phyloP scores from a whole-genome alignment of 805 yeast species.

The Wickerhamomyces ciferrii region DNA sequence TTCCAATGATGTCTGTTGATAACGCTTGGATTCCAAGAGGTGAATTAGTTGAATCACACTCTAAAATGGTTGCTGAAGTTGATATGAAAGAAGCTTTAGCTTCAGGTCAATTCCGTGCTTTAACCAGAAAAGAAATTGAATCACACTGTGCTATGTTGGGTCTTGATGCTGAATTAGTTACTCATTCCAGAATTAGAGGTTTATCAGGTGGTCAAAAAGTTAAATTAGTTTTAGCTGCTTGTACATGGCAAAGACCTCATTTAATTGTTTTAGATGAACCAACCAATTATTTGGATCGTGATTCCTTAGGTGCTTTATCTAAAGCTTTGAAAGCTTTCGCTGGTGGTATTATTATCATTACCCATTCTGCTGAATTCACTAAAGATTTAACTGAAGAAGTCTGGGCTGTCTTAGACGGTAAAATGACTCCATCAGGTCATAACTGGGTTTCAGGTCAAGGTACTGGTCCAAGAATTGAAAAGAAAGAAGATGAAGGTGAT shows the following conservation, averaged over 20 bases:
- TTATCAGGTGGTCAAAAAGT: slow-evolving; percentile 99
- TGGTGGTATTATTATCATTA: slow-evolving; percentile 99
- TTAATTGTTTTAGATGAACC: slow-evolving; percentile 99
- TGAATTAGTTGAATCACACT: slow-evolving; percentile 93
- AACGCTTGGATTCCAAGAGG: slow-evolving; percentile 99
- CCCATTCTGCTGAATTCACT: slow-evolving; percentile 99
- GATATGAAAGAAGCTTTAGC: slow-evolving; percentile 99
- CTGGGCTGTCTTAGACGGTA: slow-evolving; percentile 99
- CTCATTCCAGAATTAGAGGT: slow-evolving; percentile 99
- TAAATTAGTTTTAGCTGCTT: slow-evolving; percentile 98
- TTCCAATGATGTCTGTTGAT: slow-evolving; percentile 99
- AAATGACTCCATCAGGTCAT: slow-evolving; percentile 99
- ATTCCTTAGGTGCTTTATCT: slow-evolving; percentile 98
- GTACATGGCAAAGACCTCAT: slow-evolving; percentile 99
- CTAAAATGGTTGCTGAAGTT: slow-evolving; percentile 99
- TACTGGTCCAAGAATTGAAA: slow-evolving; percentile 98
- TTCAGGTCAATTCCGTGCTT: slow-evolving; percentile 99
- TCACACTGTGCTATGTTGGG: slow-evolving; percentile 98
- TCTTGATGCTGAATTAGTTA: slow-evolving; percentile 97
- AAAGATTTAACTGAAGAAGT: slow-evolving; percentile 99
- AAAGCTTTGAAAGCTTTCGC: slow-evolving; percentile 98
- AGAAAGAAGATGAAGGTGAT: slow-evolving; percentile 96
- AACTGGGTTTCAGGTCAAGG: slow-evolving; percentile 99
- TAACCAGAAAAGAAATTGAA: slow-evolving; percentile 99
- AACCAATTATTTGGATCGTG: slow-evolving; percentile 98